phyloP scores from a whole-genome alignment of 2,329 filamentous ascomycete species.

The Epichloe coenophiala region DNA sequence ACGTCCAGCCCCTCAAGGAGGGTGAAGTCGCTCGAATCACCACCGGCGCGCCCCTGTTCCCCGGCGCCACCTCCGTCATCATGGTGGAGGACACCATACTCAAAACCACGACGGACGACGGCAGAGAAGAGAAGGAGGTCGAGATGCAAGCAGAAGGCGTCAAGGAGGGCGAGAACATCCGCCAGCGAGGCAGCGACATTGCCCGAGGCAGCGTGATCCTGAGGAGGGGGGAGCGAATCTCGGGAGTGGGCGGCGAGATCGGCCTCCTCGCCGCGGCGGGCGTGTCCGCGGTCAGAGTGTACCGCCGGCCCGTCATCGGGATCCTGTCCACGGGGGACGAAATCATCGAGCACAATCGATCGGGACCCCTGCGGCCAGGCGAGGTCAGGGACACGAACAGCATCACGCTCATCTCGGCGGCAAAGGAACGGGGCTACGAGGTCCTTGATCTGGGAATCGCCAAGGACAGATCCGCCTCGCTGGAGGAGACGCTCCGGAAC shows the following conservation, averaged over 20 bases:
- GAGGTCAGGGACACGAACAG: conserved; percentile 92
- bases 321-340: conserved; percentile 92
- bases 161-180: conserved; percentile 69
- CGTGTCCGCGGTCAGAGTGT: conserved; percentile 55
- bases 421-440: conserved; percentile 60
- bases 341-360: conserved; percentile 61
- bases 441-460: conserved; percentile 80
- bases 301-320: conserved; percentile 64
- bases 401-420: conserved; percentile 70
- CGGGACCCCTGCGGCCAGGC: conserved; percentile 52
- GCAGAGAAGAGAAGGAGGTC: conserved; percentile 72
- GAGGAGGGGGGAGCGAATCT: conserved; percentile 71
- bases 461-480: conserved; percentile 53
- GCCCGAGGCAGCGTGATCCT: conserved; percentile 56
- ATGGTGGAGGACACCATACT: conserved; percentile 86
- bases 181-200: conserved; percentile 84
- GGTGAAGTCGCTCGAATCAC: conserved; percentile 84
- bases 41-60: conserved; percentile 84
- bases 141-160: conserved; percentile 73
- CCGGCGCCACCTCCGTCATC: conserved; percentile 78
- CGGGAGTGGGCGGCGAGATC: conserved; percentile 78
- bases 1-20: conserved; percentile 48
- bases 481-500: conserved; percentile 65
- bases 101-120: conserved; percentile 61
- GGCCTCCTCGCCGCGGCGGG: conserved; percentile 82